Conservation (phyloP, 441 rosid species). For the Brassica balearica region DNA sequence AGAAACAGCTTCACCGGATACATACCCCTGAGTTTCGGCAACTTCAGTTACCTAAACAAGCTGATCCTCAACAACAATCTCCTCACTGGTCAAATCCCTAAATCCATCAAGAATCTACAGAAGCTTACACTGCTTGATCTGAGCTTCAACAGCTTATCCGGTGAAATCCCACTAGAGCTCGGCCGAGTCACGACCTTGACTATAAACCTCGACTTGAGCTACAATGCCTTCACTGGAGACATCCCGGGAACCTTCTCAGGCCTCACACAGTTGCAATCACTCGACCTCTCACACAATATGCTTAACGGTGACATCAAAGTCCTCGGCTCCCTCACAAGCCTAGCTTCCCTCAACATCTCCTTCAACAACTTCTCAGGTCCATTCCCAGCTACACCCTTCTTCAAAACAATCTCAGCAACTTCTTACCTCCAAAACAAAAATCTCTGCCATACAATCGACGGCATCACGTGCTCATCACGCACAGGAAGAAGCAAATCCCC, state of each 20-base stretch:
- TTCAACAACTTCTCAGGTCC: constrained; percentile 91
- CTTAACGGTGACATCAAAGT: constrained; percentile 69
- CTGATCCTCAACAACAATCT: constrained; percentile 87
- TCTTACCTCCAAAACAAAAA: constrained; percentile 67
- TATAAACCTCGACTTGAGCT: constrained; percentile 78
- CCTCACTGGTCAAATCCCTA: constrained; percentile 74
- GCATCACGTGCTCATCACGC: constrained; percentile 67
- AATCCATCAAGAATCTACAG: constrained; percentile 62
- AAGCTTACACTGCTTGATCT: constrained; percentile 87
- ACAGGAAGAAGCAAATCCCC: constrained; percentile 54
- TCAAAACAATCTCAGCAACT: constrained; percentile 66
- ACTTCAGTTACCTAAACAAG: constrained; percentile 90
- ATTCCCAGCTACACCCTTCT: constrained; percentile 84
- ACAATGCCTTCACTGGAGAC: constrained; percentile 67
- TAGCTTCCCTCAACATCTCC: constrained; percentile 85
- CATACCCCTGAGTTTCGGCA: constrained; percentile 81
- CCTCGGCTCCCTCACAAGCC: constrained; percentile 82
- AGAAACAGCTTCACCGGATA: constrained; percentile 79
- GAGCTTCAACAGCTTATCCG: constrained; percentile 78
- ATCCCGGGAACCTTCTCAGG: constrained; percentile 69
- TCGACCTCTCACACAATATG: constrained; percentile 78
- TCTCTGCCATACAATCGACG: constrained; percentile 58
- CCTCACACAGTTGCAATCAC: constrained; percentile 85
- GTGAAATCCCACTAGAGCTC: constrained; percentile 74
- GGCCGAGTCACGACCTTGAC: constrained; percentile 82